Base-by-base conservation (phyloP, 1,284 basidiomycete genomes). In the Athelia sp. region DNA sequence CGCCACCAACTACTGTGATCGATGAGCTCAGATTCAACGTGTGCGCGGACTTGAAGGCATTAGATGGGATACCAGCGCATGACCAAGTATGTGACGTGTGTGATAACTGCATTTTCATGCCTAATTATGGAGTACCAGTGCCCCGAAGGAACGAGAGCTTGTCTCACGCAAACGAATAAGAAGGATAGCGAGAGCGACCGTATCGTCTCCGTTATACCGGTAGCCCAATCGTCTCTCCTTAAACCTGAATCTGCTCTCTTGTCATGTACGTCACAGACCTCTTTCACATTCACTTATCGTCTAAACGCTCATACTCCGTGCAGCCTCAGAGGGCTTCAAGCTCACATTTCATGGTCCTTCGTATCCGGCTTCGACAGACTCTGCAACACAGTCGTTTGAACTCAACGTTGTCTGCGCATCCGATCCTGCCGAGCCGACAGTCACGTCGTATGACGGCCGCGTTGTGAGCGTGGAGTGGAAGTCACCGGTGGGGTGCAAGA, bases 121-220 rank as follows among this genome's bases (percentile, higher is more conserved):
- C n/a, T 10, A 29, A 22, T 29, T 13, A 19, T 11, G 9, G 8
- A 13, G 18, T 35, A n/a, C 45, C 57, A 91, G 88, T 92, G 89
- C 70, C 66, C 76, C 31, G 50, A 60, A 32, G 85, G 79, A 29
- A 86, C 85, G 40, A 73, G 82, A 58, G 87, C 80, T 47, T 92
- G 89, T 63, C 69, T 90, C 31, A 85, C 79, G 3, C 79, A 75
- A 57, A 75, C 74, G 34, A 90, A 88, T 60, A 59, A 70, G 58
- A 90, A 87, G 65, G 57, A 59, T 4, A 72, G 68, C 31, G 61
- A 71, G 45, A 47, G 63, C 8, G 81, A 86, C 54, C 76, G 84
- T 46, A 67, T 90, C 58, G 69, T 81, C 32, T 70, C 79, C 38
- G 85, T 88, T 17, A 78, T 90, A 51, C 81, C 84, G 18, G 59